Evolutionary conservation across 371 early-diverging fungal species (phyloP), one percentile per base, ranked within the genome.

Genomic region (Mucor plumbeus): DNA sequence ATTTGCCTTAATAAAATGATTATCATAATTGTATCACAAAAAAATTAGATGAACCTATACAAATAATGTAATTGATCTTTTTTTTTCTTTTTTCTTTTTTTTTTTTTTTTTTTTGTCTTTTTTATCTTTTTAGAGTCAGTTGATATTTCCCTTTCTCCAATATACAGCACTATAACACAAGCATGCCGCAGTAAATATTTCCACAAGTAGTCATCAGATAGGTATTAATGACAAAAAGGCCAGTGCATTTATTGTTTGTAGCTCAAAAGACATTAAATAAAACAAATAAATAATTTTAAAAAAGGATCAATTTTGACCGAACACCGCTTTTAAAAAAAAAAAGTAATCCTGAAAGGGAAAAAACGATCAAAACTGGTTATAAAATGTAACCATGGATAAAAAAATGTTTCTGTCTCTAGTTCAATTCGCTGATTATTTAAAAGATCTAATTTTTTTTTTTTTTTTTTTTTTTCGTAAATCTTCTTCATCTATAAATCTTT

Each of bases 371-470:
- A 50, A 4, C 19, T 50, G 50, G 44, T 11, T 11, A 26, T 26
- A 26, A 26, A 40, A 40, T 40, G 40, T 40, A 40, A 17, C 43
- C 14, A 15, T 43, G 43, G n/a, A 43, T 38, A 48, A 48, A 48
- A 47, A 47, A 48, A 19, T 48, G 21, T 50, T 50, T 26, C 13
- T 26, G 50, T 50, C 50, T 50, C 26, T 50, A 21, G 11, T 50
- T 50, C 5, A 50, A 50, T 50, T 50, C 50, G 50, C 50, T n/a
- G 8, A 5, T 48, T 5, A 11, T 21, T 19, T 50, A 50, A 17
- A 50, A 50, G 50, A 50, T 50, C 50, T 21, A 50, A 19, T 19
- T 48, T 9, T 19, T 48, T 48, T 48, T 48, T 48, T 21, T 48
- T 44, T 44, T 44, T 44, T 44, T 44, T 15, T 44, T 14, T 11